Percentiles rank a stretch among this genome's conserved stretches.
Evolutionary conservation across 768 basidiomycete species (phyloP).

Genomic region (Kwoniella sp.): DNA sequence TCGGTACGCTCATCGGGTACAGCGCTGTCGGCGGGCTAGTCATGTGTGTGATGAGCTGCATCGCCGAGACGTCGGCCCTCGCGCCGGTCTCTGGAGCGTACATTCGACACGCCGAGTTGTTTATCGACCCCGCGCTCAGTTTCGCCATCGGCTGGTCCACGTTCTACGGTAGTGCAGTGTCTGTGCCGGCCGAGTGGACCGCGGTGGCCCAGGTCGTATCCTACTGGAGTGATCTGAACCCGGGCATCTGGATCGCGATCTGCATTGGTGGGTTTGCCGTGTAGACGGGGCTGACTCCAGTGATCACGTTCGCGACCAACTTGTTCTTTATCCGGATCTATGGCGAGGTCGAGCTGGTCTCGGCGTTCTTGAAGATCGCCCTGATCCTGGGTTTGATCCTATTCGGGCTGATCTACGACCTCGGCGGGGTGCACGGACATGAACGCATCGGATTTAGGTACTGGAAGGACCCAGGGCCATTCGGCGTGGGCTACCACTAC

Average conservation of each 20-base stretch:
- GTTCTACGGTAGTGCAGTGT: conserved; percentile 12
- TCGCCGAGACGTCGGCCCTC: conserved; percentile 63
- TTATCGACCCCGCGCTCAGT: conserved; percentile 28
- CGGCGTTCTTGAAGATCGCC: conserved; percentile 20
- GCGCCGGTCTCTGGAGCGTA: conserved; percentile 29
- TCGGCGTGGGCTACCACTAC: conserved; percentile 4
- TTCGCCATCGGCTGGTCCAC: conserved; percentile 28
- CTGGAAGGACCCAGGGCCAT: conserved; percentile 29
- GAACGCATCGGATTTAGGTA: conserved; percentile 30
- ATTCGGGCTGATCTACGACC: conserved; percentile 17
- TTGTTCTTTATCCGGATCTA: conserved; percentile 27
- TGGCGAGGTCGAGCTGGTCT: conserved; percentile 25
- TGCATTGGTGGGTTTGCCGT: too few relatives aligned
- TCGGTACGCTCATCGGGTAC: conserved; percentile 18
- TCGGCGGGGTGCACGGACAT: conserved; percentile 24
- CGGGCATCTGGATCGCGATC: conserved; percentile 23
- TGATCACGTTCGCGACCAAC: conserved; percentile 53
- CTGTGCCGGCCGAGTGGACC: conserved; percentile 15
- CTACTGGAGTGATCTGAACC: conserved; percentile 25
- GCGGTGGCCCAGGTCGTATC: conserved; percentile 17
- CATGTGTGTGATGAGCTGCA: conserved; percentile 52
- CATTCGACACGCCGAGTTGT: conserved; percentile 15
- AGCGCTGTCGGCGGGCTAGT: conserved; percentile 54
- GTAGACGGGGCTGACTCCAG: too few relatives aligned
- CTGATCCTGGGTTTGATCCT: conserved; percentile 25